These are phyloP conservation scores for Aureobasidium sp. DNA, from an alignment of 2,329 filamentous ascomycete species.

Conservation along the genomic window DNA sequence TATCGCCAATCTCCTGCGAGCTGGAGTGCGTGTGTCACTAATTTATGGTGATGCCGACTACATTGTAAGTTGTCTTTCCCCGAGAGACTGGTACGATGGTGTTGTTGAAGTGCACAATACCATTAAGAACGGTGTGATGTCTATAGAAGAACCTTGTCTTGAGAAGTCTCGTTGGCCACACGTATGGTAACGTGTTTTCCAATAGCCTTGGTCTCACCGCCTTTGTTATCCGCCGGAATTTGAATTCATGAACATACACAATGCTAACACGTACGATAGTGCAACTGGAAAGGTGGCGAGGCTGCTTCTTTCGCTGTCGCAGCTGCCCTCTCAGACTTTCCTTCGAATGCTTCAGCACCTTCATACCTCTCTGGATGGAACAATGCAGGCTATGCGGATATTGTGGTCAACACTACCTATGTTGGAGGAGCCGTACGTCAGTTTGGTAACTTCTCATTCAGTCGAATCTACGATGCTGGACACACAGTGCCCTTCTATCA, in stretches of 20 bases:
- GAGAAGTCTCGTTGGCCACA: no score
- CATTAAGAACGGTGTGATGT: no score
- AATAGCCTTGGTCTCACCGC: no score
- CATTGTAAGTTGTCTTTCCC: conserved; percentile 19
- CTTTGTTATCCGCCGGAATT: no score
- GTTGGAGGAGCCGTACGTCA: conserved; percentile 59
- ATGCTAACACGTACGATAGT: conserved; percentile 16
- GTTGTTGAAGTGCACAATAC: no score
- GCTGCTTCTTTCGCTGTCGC: conserved; percentile 56
- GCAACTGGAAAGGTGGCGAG: conserved; percentile 65
- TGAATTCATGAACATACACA: no score
- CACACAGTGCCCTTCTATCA: conserved; percentile 45
- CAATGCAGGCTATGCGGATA: conserved; percentile 60
- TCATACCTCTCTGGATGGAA: conserved; percentile 49
- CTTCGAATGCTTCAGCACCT: conserved; percentile 23
- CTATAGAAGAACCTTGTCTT: no score
- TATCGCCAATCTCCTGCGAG: conserved; percentile 32
- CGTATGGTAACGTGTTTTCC: no score
- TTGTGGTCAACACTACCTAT: conserved; percentile 59
- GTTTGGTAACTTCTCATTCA: conserved; percentile 56
- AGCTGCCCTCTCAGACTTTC: conserved; percentile 22
- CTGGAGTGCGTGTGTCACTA: conserved; percentile 51
- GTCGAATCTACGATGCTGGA: conserved; percentile 43
- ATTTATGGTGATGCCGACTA: conserved; percentile 58
- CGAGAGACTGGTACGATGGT: no score